Base-by-base conservation (phyloP, 2,329 filamentous ascomycete species). In the Aspergillus persii region DNA sequence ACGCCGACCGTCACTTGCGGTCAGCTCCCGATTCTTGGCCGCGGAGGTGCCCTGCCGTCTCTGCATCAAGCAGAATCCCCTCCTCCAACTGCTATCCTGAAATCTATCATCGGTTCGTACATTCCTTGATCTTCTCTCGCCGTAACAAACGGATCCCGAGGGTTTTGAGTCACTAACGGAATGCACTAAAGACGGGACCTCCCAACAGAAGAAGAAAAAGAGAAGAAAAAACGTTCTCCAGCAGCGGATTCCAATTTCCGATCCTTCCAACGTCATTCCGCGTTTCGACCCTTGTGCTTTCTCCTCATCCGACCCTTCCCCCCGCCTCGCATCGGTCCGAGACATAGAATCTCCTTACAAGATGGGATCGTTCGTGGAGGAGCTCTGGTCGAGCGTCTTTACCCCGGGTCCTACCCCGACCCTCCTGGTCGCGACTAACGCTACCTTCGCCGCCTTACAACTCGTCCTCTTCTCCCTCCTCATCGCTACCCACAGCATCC, bases 351-450 rank as follows among this genome's bases (percentile, higher is more conserved):
- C 49, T 31, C 9, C 41, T 44, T 59, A 50, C 59, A 65, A 54
- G 63, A 81, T 81, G 78, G 73, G 74, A 46, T 77, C 74, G 66
- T 88, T 88, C 76, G 70, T 96, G 63, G 82, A 86, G 71, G 86
- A 93, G 66, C 89, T 97, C 61, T 96, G 92, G 90, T 85, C 90
- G 73, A 96, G 91, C 71, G 88, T 98, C 81, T 97, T 98, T 83
- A 95, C 89, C 4, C 91, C 94, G 0, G 95, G 95, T 58, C 86
- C 94, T 50, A 97, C 93, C 0, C 91, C 91, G 12, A 90, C 91
- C 51, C 87, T 99, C 64, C 84, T 98, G 58, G 79, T 93, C 71
- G 95, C 95, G 61, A 96, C 95, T 60, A 98, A 99, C 78, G 86
- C 83, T 72, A 89, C 91, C 61, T 99, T 99, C 75, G 92, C 88